A percentile compares a stretch with the other conserved stretches of the same genome.
These are phyloP conservation scores for Thielaviopsis euricoi DNA, from an alignment of 2,329 filamentous ascomycete genomes.

Conservation along the genomic window DNA sequence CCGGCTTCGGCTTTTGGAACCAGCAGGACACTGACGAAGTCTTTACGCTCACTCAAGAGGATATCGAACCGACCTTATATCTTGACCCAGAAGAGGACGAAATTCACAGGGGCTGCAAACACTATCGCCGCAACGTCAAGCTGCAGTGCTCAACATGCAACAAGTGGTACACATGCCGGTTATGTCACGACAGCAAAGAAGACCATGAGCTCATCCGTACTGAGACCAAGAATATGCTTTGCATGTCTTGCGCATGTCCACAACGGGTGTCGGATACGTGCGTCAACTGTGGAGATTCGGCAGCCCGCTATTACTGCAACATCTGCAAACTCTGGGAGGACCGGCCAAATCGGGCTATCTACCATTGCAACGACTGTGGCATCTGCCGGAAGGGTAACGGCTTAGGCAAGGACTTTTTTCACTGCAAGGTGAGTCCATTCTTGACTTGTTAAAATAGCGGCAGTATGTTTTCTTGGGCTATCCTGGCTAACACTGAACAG, in stretches of 20 bases:
- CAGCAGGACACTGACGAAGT: slow-evolving; percentile 23
- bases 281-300: slow-evolving; percentile 54
- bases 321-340: slow-evolving; percentile 98
- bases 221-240: slow-evolving; percentile 88
- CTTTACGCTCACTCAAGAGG: slow-evolving; percentile 39
- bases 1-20: slow-evolving; percentile 44
- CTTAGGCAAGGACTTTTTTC: slow-evolving; percentile 89
- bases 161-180: slow-evolving; percentile 85
- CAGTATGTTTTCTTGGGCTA: not conserved
- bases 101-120: slow-evolving; percentile 55
- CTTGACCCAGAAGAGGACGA: slow-evolving; percentile 32
- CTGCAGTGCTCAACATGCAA: slow-evolving; percentile 81
- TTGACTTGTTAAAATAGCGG: not conserved
- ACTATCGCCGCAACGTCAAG: slow-evolving; percentile 94
- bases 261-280: slow-evolving; percentile 71
- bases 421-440: slow-evolving; percentile 63
- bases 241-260: slow-evolving; percentile 81
- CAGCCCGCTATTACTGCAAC: slow-evolving; percentile 82
- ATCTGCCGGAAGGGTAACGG: slow-evolving; percentile 86
- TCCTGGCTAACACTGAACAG: slow-evolving; percentile 24
- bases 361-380: slow-evolving; percentile 90
- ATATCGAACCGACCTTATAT: slow-evolving; percentile 47
- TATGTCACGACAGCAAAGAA: slow-evolving; percentile 78
- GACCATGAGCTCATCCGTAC: slow-evolving; percentile 64
- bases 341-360: slow-evolving; percentile 76